Evolutionary conservation across 768 basidiomycete genomes (phyloP).

Genomic region (Cyclocybe cylindracea): DNA sequence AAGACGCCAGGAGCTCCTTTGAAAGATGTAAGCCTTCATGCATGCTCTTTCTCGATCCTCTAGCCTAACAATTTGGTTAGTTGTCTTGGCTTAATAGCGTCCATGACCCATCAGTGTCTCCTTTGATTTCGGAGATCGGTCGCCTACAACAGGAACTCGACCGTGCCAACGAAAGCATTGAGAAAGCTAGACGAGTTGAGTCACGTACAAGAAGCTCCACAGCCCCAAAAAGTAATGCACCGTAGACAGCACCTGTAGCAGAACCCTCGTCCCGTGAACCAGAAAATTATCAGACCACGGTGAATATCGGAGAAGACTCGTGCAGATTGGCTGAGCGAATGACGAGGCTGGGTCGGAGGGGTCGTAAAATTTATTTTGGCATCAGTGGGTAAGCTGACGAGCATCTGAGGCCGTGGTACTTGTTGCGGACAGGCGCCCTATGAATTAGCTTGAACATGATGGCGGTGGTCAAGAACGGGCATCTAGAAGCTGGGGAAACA

Average conservation of each 20-base stretch:
- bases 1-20: conserved; percentile 80
- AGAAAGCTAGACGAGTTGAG: conserved; percentile 82
- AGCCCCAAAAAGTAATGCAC: conserved; percentile 32
- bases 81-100: conserved; percentile 72
- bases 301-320: conserved; percentile 27
- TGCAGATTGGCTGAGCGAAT: neutral
- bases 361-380: neutral
- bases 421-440: too few relatives aligned
- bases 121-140: conserved; percentile 70
- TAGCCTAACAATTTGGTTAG: conserved; percentile 33
- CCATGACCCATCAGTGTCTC: conserved; percentile 56
- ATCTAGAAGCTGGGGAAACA: too few relatives aligned
- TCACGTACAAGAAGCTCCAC: conserved; percentile 26
- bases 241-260: conserved; percentile 38
- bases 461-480: too few relatives aligned
- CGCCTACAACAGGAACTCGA: conserved; percentile 77
- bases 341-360: neutral
- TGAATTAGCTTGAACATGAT: too few relatives aligned
- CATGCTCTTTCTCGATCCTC: neutral
- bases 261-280: conserved; percentile 32
- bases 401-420: too few relatives aligned
- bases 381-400: too few relatives aligned
- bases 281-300: conserved; percentile 42
- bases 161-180: conserved; percentile 80
- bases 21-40: conserved; percentile 61